A percentile compares a stretch with the other conserved stretches of the same genome.
phyloP scores from a whole-genome alignment of 2,329 filamentous ascomycete genomes.

The Fusarium camptoceras region DNA sequence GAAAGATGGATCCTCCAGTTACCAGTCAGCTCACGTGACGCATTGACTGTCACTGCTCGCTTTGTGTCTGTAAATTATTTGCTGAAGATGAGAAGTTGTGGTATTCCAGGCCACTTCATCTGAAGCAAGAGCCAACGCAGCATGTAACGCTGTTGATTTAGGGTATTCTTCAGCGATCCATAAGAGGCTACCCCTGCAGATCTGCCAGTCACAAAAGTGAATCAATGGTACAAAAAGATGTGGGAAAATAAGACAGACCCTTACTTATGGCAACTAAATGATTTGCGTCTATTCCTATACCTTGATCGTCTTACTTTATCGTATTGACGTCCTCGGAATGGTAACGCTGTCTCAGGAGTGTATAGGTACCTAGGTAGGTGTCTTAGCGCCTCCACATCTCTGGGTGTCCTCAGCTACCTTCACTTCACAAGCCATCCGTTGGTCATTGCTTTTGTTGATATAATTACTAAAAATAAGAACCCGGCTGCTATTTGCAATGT shows the following conservation, averaged over 20 bases:
- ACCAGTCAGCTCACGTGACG: constrained; percentile 34
- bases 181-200: neutral
- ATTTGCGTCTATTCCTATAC: neutral
- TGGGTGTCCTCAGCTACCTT: neutral
- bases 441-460: neutral
- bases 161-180: constrained; percentile 16
- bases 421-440: neutral
- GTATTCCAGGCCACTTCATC: neutral
- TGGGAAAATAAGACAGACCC: neutral
- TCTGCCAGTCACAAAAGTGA: neutral
- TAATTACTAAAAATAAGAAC: constrained; percentile 7
- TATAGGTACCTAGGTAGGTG: no score
- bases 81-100: constrained; percentile 15
- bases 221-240: neutral
- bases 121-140: constrained; percentile 9
- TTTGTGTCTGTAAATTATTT: constrained; percentile 37
- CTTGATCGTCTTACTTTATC: neutral
- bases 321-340: neutral
- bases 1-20: constrained; percentile 23
- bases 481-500: constrained; percentile 5
- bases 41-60: neutral
- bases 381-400: neutral
- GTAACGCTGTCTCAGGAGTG: neutral
- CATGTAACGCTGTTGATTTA: constrained; percentile 18
- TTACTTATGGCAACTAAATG: neutral